Evolutionary conservation across 768 basidiomycete species (phyloP).

Genomic region (Boletus subparvulus): DNA sequence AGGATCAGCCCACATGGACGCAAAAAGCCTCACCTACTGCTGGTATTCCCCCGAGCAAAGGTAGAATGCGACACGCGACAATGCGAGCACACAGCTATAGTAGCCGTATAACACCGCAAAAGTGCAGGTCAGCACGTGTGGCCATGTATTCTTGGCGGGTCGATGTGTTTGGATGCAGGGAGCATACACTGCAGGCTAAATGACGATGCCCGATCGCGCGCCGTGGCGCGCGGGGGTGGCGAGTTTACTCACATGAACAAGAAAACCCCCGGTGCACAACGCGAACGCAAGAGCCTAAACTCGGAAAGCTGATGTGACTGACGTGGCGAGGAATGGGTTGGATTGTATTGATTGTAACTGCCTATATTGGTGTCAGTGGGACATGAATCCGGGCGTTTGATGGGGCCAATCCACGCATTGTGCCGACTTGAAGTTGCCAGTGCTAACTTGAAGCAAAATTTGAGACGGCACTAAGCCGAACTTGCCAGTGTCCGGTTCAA

Average conservation of each 20-base stretch:
- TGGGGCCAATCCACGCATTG: too few species aligned
- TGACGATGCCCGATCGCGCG: too few species aligned
- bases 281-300: background rate
- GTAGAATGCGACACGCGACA: background rate
- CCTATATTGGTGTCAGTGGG: background rate
- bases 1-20: slow-evolving; percentile 4
- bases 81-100: background rate
- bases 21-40: background rate
- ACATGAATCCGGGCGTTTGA: background rate
- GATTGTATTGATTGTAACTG: background rate
- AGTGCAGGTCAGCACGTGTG: background rate
- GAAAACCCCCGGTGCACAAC: background rate
- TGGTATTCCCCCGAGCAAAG: background rate
- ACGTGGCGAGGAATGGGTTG: background rate
- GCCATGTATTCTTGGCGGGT: background rate
- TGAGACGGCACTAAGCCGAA: background rate
- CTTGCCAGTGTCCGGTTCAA: background rate
- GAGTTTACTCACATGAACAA: background rate
- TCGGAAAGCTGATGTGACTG: background rate
- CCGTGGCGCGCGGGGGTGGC: too few species aligned
- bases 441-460: background rate
- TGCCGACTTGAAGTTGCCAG: too few species aligned
- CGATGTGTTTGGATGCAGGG: background rate
- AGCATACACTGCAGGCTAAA: too few species aligned
- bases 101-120: background rate